These are phyloP conservation scores for Fragaria iinumae DNA, from an alignment of 306 rosid genomes.

Conservation along the genomic window DNA sequence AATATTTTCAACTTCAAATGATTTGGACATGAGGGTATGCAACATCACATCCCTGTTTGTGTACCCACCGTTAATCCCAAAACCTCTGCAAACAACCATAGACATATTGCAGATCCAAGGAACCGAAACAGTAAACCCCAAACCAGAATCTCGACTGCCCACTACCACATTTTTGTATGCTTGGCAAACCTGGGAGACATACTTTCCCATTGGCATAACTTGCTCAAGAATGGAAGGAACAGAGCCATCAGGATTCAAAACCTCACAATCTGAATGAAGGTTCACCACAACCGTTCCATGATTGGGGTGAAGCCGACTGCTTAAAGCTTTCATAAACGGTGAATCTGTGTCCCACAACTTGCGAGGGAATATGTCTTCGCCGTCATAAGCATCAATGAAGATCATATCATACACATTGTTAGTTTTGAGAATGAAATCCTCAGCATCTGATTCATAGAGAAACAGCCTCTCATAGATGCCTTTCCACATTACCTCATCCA, in stretches of 20 bases:
- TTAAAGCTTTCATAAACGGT: constrained; percentile 65
- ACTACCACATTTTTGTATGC: constrained; percentile 69
- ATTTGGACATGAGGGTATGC: constrained; percentile 51
- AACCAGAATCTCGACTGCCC: constrained; percentile 47
- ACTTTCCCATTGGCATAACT: constrained; percentile 66
- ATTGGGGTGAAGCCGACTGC: constrained; percentile 62
- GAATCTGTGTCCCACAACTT: constrained; percentile 69
- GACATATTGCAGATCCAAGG: constrained; percentile 93
- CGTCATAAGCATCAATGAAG: constrained; percentile 88
- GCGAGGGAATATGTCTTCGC: constrained; percentile 84
- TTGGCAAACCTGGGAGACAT: constrained; percentile 53
- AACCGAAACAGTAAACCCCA: constrained; percentile 76
- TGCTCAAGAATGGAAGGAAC: constrained; percentile 46
- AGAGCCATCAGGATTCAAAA: constrained; percentile 48
- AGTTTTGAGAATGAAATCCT: constrained; percentile 51
- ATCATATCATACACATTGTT: constrained; percentile 61
- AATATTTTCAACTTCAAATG: constrained; percentile 67
- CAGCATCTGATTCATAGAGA: constrained; percentile 82
- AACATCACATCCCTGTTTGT: constrained; percentile 36
- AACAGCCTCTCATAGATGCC: constrained; percentile 78
- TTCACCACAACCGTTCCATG: constrained; percentile 93
- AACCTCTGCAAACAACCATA: constrained; percentile 80
- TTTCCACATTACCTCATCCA: constrained; percentile 71
- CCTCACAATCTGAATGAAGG: constrained; percentile 83
- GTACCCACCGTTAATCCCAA: constrained; percentile 29